Evolutionary conservation across 257 asterid species (phyloP).

Genomic region (Scutellaria galericulata): DNA sequence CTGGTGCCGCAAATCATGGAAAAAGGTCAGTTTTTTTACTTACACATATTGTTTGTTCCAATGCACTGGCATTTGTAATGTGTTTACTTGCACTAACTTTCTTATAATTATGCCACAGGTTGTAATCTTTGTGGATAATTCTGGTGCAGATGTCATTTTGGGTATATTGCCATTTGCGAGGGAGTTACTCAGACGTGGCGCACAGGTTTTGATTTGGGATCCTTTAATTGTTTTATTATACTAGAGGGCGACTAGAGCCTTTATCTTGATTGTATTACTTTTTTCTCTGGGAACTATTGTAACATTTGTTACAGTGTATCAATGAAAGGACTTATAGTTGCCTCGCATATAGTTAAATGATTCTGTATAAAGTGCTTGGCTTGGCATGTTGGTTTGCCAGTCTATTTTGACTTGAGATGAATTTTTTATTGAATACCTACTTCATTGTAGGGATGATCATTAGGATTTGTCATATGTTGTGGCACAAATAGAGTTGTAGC

Average conservation of each 20-base stretch:
- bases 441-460: neutral
- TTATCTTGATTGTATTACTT: constrained; percentile 15
- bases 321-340: constrained; percentile 23
- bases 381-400: neutral
- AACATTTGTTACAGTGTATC: constrained; percentile 20
- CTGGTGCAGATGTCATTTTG: constrained; percentile 93
- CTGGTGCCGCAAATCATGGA: constrained; percentile 75
- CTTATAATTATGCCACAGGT: constrained; percentile 58
- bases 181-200: constrained; percentile 85
- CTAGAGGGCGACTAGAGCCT: constrained; percentile 3
- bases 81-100: constrained; percentile 27
- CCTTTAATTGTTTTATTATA: constrained; percentile 30
- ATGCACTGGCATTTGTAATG: constrained; percentile 12
- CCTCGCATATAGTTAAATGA: constrained; percentile 7
- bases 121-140: constrained; percentile 90
- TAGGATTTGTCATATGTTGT: constrained; percentile 3
- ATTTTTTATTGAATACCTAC: neutral
- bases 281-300: constrained; percentile 19
- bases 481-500: neutral
- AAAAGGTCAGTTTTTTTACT: constrained; percentile 52
- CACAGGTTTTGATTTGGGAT: constrained; percentile 60
- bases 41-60: constrained; percentile 10
- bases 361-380: constrained; percentile 1
- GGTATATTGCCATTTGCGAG: constrained; percentile 96
- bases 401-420: neutral